phyloP scores from a whole-genome alignment of 768 basidiomycete genomes.

The Tricholoma bakamatsutake region DNA sequence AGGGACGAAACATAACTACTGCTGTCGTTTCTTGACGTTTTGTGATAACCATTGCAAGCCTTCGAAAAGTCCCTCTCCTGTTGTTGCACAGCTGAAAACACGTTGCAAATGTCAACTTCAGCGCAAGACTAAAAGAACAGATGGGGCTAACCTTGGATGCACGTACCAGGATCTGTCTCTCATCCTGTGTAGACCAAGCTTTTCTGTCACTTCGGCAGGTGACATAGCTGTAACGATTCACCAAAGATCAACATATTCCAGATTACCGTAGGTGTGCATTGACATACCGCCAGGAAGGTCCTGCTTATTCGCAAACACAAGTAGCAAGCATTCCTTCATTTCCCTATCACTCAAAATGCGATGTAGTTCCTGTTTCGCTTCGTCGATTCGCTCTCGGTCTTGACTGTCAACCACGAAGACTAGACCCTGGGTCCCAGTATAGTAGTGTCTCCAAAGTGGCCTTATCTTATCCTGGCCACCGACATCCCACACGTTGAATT shows the following conservation, averaged over 20 bases:
- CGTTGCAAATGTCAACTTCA: constrained; percentile 5
- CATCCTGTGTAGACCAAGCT: constrained; percentile 92
- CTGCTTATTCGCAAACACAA: constrained; percentile 99
- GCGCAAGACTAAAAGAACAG: not conserved
- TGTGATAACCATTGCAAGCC: constrained; percentile 96
- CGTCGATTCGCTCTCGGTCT: constrained; percentile 92
- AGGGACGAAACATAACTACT: constrained; percentile 32
- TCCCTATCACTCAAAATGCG: constrained; percentile 94
- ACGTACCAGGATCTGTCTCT: constrained; percentile 98
- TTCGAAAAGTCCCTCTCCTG: constrained; percentile 95
- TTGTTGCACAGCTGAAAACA: constrained; percentile 77
- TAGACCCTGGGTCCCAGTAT: constrained; percentile 97
- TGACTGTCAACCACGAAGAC: constrained; percentile 98
- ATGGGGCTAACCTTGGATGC: constrained; percentile 77
- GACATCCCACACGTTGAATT: constrained; percentile 95
- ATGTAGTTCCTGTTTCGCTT: constrained; percentile 93
- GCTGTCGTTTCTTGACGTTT: constrained; percentile 92
- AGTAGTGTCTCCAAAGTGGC: constrained; percentile 98
- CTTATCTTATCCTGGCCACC: constrained; percentile 99
- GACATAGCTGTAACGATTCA: constrained; percentile 71
- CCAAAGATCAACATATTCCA: too few relatives aligned
- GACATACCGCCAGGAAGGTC: constrained; percentile 90
- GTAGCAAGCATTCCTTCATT: constrained; percentile 94
- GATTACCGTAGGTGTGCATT: not conserved
- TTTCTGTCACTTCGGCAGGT: constrained; percentile 98